phyloP scores from a whole-genome alignment of 768 basidiomycete species.

The Leccinellum rugosiceps region DNA sequence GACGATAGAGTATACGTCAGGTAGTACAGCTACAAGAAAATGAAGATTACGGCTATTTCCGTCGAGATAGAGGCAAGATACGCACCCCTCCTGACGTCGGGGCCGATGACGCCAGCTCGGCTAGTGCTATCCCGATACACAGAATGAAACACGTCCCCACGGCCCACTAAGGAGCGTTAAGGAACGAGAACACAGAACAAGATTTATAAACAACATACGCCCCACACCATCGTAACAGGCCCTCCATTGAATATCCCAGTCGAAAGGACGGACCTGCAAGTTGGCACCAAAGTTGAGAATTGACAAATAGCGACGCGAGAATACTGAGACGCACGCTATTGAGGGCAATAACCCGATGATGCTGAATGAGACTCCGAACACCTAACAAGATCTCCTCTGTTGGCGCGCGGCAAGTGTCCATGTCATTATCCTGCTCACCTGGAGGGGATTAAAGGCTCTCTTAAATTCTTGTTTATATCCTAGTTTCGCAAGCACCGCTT shows the following conservation, averaged over 20 bases:
- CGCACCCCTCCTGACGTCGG: conserved; percentile 37
- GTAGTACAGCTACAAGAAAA: conserved; percentile 48
- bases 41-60: neutral
- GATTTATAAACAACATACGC: conserved; percentile 22
- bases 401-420: neutral
- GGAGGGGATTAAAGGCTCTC: conserved; percentile 30
- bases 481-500: conserved; percentile 26
- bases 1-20: conserved; percentile 60
- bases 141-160: conserved; percentile 35
- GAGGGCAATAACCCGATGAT: conserved; percentile 66
- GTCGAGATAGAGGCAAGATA: neutral
- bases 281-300: neutral
- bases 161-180: conserved; percentile 27
- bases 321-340: conserved; percentile 44
- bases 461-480: conserved; percentile 36
- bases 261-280: conserved; percentile 38
- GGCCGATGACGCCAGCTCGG: conserved; percentile 36
- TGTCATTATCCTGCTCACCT: conserved; percentile 10
- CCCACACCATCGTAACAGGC: conserved; percentile 42
- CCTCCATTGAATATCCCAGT: conserved; percentile 48
- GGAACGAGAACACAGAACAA: neutral
- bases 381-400: conserved; percentile 35
- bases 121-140: conserved; percentile 37
- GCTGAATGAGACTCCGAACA: conserved; percentile 66
- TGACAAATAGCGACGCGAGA: neutral